Conservation (phyloP, 169 alveolate genomes). For the Plasmodium blacklocki region DNA sequence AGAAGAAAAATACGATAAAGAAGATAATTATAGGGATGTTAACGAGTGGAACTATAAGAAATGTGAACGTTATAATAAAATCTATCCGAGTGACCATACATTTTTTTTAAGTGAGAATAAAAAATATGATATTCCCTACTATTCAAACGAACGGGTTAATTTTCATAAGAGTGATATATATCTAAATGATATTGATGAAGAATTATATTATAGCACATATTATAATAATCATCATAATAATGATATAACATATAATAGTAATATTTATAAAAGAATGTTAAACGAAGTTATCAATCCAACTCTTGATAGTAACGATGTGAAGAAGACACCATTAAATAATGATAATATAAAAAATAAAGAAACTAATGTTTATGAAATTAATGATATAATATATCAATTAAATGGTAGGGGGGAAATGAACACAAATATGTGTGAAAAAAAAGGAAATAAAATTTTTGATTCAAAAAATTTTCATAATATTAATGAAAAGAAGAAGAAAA, state of each 20-base stretch:
- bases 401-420: not conserved
- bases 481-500: not conserved
- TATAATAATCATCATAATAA: constrained; percentile 11
- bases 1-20: too few relatives aligned
- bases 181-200: too few relatives aligned
- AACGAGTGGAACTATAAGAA: too few relatives aligned
- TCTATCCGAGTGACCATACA: too few relatives aligned
- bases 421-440: constrained; percentile 21
- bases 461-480: not conserved
- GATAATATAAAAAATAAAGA: not conserved
- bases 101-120: too few relatives aligned
- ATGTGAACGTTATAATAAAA: too few relatives aligned
- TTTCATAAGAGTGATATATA: too few relatives aligned
- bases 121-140: too few relatives aligned
- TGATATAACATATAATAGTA: not conserved
- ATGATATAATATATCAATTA: constrained; percentile 1
- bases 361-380: constrained; percentile 1
- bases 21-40: too few relatives aligned
- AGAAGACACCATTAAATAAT: constrained; percentile 14
- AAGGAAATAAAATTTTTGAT: constrained; percentile 14
- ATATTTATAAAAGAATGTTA: constrained; percentile 45
- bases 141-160: too few relatives aligned
- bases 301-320: not conserved
- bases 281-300: not conserved
- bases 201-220: not conserved